Evolutionary conservation across 768 basidiomycete genomes (phyloP).

Genomic region (Dentipellis sp.): DNA sequence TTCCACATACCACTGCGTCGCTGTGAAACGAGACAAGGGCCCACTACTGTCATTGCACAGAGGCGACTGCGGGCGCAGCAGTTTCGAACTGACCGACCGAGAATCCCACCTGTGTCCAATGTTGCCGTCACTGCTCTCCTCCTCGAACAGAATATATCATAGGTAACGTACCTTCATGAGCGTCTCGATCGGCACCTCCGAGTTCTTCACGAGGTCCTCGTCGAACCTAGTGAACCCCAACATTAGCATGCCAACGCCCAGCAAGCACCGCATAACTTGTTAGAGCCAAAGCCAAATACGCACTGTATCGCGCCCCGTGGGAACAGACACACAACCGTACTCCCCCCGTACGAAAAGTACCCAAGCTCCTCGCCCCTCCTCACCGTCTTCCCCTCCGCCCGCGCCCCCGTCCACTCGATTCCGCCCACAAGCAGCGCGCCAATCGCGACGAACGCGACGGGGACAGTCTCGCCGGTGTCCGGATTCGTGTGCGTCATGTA

Average conservation of each 20-base stretch:
- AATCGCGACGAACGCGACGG: constrained; percentile 63
- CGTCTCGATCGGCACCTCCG: not conserved
- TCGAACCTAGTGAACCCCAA: not conserved
- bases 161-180: not conserved
- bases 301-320: constrained; percentile 40
- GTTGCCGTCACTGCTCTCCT: too few relatives aligned
- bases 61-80: too few relatives aligned
- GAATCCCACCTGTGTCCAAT: too few relatives aligned
- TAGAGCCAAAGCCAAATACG: too few relatives aligned
- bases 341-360: constrained; percentile 68
- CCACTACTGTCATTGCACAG: too few relatives aligned
- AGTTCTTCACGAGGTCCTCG: not conserved
- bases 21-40: too few relatives aligned
- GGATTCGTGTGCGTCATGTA: constrained; percentile 39
- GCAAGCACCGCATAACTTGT: too few relatives aligned
- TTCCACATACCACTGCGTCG: too few relatives aligned
- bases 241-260: not conserved
- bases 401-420: constrained; percentile 54
- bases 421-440: constrained; percentile 78
- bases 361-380: constrained; percentile 62
- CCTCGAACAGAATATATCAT: too few relatives aligned
- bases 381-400: constrained; percentile 32
- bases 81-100: too few relatives aligned
- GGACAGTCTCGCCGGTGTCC: constrained; percentile 21
- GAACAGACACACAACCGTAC: constrained; percentile 56